These are phyloP conservation scores for Lactifluus rugatus DNA, from an alignment of 768 basidiomycete species.

Conservation along the genomic window DNA sequence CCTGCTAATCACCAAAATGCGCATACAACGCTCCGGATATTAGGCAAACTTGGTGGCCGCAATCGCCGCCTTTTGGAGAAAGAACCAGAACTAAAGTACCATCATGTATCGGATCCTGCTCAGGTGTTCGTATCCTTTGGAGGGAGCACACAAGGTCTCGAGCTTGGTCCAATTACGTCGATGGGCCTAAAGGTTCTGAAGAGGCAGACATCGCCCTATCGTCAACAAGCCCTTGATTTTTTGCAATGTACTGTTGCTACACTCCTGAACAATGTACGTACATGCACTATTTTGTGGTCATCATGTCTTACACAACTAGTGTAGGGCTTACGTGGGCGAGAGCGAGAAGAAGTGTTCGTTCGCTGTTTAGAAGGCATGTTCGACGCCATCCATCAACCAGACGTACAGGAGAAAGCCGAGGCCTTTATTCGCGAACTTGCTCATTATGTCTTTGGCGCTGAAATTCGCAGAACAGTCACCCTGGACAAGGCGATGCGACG, in stretches of 20 bases:
- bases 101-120: slow-evolving; percentile 59
- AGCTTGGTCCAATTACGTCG: slow-evolving; percentile 52
- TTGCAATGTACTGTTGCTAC: slow-evolving; percentile 64
- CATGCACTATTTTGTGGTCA: not conserved
- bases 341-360: slow-evolving; percentile 65
- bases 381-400: slow-evolving; percentile 60
- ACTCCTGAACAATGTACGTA: slow-evolving; percentile 63
- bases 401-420: slow-evolving; percentile 60
- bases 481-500: slow-evolving; percentile 45
- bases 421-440: slow-evolving; percentile 62
- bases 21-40: slow-evolving; percentile 89
- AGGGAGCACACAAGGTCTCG: slow-evolving; percentile 51
- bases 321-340: slow-evolving; percentile 63
- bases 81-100: slow-evolving; percentile 67
- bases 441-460: slow-evolving; percentile 60
- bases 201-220: slow-evolving; percentile 41
- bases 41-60: slow-evolving; percentile 92
- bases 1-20: slow-evolving; percentile 85
- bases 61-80: slow-evolving; percentile 81
- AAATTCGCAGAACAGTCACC: slow-evolving; percentile 51
- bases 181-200: slow-evolving; percentile 57
- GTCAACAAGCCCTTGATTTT: slow-evolving; percentile 51
- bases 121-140: slow-evolving; percentile 66
- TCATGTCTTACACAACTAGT: not conserved
- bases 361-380: slow-evolving; percentile 66